Evolutionary conservation across 176 grass and related monocot species (phyloP).

Genomic region (Aegilops bicornis): DNA sequence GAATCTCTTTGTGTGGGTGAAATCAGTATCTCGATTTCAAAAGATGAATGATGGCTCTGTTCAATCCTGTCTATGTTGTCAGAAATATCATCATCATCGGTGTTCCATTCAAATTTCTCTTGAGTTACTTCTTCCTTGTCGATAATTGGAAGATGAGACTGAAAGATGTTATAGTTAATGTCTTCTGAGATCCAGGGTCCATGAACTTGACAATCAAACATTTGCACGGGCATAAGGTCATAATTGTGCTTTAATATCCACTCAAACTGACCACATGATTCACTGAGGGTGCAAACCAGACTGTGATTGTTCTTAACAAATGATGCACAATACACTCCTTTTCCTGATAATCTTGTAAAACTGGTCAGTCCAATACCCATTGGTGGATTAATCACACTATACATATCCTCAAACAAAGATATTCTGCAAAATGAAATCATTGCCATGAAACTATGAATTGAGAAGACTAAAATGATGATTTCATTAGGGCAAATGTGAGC

Average conservation of each 20-base stretch:
- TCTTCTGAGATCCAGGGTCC: background rate
- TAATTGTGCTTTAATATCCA: background rate
- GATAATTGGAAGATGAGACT: background rate
- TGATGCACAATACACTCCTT: background rate
- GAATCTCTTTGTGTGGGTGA: background rate
- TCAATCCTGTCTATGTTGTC: background rate
- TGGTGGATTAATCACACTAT: background rate
- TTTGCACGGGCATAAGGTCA: background rate
- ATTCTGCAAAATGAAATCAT: background rate
- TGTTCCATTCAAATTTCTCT: background rate
- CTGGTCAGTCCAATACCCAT: background rate
- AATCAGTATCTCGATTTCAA: background rate
- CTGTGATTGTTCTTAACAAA: background rate
- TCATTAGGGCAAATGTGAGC: no score
- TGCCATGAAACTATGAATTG: no score
- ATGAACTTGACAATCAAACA: background rate
- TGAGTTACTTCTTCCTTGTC: background rate
- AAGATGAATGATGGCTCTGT: rapidly evolving
- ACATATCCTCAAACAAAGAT: background rate
- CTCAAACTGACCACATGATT: background rate
- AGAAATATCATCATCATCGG: background rate
- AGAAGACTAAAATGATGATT: no score
- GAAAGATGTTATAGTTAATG: background rate
- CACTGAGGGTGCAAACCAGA: background rate
- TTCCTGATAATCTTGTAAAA: background rate